Evolutionary conservation across 257 asterid species (phyloP).

Genomic region (Haberlea rhodopensis): DNA sequence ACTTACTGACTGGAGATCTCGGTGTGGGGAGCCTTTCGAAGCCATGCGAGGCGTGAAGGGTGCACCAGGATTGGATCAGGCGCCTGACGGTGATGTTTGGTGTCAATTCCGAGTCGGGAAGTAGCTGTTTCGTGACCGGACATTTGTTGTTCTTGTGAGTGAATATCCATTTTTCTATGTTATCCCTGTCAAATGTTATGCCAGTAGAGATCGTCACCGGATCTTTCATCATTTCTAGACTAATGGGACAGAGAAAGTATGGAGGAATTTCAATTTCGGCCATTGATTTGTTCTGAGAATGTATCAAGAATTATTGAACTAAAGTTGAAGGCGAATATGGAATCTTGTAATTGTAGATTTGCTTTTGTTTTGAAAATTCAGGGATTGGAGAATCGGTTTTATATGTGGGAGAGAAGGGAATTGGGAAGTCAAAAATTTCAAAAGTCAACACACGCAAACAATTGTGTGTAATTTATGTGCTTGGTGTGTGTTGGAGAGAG

Average conservation of each 20-base stretch:
- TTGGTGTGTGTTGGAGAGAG: no score
- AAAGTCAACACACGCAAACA: neutral
- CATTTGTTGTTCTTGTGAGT: conserved; percentile 31
- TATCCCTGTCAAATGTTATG: conserved; percentile 48
- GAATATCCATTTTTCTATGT: conserved; percentile 49
- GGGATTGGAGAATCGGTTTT: neutral
- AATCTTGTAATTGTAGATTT: neutral
- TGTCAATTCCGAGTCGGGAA: conserved; percentile 31
- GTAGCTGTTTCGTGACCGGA: conserved; percentile 41
- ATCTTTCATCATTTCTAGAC: conserved; percentile 48
- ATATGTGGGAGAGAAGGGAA: neutral
- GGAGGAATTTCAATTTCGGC: conserved; percentile 46
- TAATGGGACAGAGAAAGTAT: conserved; percentile 46
- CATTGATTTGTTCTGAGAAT: conserved; percentile 12
- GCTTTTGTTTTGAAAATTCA: neutral
- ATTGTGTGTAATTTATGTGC: neutral
- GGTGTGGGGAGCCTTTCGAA: conserved; percentile 52
- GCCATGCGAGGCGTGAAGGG: conserved; percentile 42
- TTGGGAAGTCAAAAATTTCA: neutral
- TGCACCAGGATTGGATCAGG: conserved; percentile 48
- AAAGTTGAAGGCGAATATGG: neutral
- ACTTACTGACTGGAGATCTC: conserved; percentile 34
- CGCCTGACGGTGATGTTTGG: conserved; percentile 48
- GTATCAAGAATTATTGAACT: neutral
- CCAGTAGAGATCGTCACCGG: conserved; percentile 50